Conservation (phyloP, 169 alveolate species). For the Plasmodium vinckei region DNA sequence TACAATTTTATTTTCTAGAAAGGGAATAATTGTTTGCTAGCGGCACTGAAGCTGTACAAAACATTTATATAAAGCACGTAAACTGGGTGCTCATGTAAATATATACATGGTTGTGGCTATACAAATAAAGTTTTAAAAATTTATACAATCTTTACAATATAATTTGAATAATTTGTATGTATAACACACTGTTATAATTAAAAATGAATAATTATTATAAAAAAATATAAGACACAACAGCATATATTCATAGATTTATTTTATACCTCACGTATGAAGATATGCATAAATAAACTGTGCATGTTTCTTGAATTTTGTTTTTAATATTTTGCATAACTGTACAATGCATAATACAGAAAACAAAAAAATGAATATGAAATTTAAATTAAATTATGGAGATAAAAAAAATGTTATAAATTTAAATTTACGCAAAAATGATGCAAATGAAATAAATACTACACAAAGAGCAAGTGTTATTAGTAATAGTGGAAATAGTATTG, state of each 20-base stretch:
- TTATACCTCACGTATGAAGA: too few species aligned
- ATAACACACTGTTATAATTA: background rate
- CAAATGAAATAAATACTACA: conserved; percentile 2
- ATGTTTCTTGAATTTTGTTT: conserved; percentile 2
- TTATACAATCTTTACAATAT: too few species aligned
- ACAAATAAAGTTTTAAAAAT: background rate
- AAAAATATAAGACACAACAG: background rate
- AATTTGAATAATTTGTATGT: too few species aligned
- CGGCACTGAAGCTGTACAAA: background rate
- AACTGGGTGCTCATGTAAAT: conserved; percentile 1
- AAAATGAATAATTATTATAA: conserved; percentile 1
- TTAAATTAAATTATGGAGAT: conserved; percentile 36
- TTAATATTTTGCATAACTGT: conserved; percentile 21
- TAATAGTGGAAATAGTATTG: background rate
- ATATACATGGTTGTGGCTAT: conserved; percentile 5
- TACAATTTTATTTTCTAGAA: conserved; percentile 4
- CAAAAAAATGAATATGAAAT: conserved; percentile 63
- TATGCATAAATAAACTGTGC: background rate
- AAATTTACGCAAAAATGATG: conserved; percentile 15
- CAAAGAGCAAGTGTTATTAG: background rate
- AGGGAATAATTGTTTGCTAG: conserved; percentile 3
- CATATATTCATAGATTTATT: background rate
- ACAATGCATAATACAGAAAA: conserved; percentile 70
- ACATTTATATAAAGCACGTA: background rate
- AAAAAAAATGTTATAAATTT: conserved; percentile 45